Base-by-base conservation (phyloP, 1,139 yeast genomes). In the Taiozyma sp. region DNA sequence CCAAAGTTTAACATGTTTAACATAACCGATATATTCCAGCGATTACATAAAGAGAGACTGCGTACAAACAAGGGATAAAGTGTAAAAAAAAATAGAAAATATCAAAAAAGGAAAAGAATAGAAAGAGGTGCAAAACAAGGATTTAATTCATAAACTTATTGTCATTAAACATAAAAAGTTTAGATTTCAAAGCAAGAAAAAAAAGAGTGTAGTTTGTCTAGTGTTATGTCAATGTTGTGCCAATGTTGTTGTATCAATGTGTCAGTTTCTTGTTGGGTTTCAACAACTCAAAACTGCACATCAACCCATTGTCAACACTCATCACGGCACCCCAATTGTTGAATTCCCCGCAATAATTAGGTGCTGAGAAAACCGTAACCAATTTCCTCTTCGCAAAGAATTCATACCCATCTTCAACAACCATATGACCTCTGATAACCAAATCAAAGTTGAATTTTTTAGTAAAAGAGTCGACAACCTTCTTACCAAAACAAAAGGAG, bases 341-440 rank as follows among this genome's bases (percentile, higher is more conserved):
- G 64, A 89, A 89, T 66, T 89, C 96, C 13, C 96, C 96, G 72
- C 96, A 89, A 65, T 89, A 89, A 65, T 89, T 89, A 5, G 96
- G 96, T 2, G 96, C 96, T 59, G 87, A 81, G 62, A 89, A 89
- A 2, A 89, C 83, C 0, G 96, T 89, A 3, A 89, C 96, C 57
- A 89, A 75, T 64, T 82, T 84, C 59, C 91, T 76, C 63, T 80
- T 82, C 54, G 86, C 84, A 68, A 87, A 89, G 64, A 89, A 89
- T 66, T 89, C 96, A 65, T 89, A 89, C 4, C 96, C 96, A 66
- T 89, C 96, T 69, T 89, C 96, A 45, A 89, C 96, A 47, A 89
- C 96, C 96, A 89, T 89, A 67, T 89, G 96, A 16, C 96, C 96
- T 60, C 96, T 74, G 34, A 87, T 91, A 57, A 89, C 79, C 60